phyloP scores from a whole-genome alignment of 768 basidiomycete species.

The Russula sp. region DNA sequence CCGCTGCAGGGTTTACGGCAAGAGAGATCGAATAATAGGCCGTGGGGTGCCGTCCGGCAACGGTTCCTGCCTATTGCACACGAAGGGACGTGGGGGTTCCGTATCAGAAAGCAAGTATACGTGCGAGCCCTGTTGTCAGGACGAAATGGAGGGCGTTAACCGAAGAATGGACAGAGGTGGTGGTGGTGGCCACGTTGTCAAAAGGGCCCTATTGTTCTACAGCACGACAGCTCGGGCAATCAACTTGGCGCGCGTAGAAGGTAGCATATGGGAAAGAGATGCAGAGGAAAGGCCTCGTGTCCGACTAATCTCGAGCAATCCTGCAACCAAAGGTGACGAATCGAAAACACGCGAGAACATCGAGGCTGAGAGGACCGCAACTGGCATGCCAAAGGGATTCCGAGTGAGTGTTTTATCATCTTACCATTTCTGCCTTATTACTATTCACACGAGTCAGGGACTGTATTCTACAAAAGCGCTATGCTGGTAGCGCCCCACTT shows the following conservation, averaged over 20 bases:
- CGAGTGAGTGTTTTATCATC: not conserved
- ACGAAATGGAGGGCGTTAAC: slow-evolving; percentile 14
- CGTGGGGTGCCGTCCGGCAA: slow-evolving; percentile 17
- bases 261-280: slow-evolving; percentile 23
- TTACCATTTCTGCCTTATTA: slow-evolving; percentile 4
- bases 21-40: slow-evolving; percentile 15
- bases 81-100: slow-evolving; percentile 18
- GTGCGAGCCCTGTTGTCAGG: slow-evolving; percentile 15
- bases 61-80: slow-evolving; percentile 23
- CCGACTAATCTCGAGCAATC: slow-evolving; percentile 12
- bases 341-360: slow-evolving; percentile 28
- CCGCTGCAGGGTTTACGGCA: slow-evolving; percentile 23
- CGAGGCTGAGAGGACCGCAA: slow-evolving; percentile 28
- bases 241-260: slow-evolving; percentile 21
- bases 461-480: not conserved
- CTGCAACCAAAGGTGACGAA: slow-evolving; percentile 16
- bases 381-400: slow-evolving; percentile 9
- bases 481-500: not conserved
- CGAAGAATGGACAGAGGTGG: slow-evolving; percentile 19
- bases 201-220: slow-evolving; percentile 22
- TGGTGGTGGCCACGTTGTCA: slow-evolving; percentile 19
- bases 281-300: slow-evolving; percentile 19
- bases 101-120: slow-evolving; percentile 12
- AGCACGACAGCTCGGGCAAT: slow-evolving; percentile 19
- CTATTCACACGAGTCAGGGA: slow-evolving; percentile 12